Conservation (phyloP, 441 rosid genomes). For the Aleurites moluccanus region DNA sequence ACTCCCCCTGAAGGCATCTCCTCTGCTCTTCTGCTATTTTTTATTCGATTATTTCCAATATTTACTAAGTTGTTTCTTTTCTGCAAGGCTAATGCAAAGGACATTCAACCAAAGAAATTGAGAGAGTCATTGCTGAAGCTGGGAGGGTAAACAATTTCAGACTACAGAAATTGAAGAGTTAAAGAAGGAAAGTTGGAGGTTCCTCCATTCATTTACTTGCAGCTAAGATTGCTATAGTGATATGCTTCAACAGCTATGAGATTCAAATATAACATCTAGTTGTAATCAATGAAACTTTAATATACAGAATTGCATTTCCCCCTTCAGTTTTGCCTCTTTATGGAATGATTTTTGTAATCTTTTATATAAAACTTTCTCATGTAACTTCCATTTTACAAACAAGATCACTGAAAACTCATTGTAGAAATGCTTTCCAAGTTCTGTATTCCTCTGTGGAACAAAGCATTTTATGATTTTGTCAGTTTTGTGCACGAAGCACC, state of each 20-base stretch:
- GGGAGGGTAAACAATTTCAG: constrained; percentile 18
- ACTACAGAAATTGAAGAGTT: constrained; percentile 15
- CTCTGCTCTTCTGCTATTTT: background rate
- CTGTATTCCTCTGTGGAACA: background rate
- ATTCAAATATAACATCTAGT: background rate
- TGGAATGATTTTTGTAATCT: background rate
- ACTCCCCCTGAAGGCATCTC: background rate
- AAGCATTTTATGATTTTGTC: background rate
- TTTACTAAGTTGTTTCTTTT: constrained; percentile 3
- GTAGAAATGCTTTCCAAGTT: background rate
- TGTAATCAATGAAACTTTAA: constrained; percentile 7
- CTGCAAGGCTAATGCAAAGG: constrained; percentile 34
- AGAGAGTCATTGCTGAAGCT: constrained; percentile 39
- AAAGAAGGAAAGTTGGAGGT: constrained; percentile 1
- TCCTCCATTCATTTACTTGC: constrained; percentile 19
- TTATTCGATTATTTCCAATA: background rate
- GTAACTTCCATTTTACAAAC: background rate
- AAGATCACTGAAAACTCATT: background rate
- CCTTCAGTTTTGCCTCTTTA: background rate
- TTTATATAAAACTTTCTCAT: background rate
- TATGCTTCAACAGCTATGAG: constrained; percentile 6
- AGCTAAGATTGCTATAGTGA: constrained; percentile 2
- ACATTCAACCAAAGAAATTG: constrained; percentile 34
- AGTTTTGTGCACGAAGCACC: background rate
- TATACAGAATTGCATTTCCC: background rate